These are phyloP conservation scores for Aegilops umbellulata DNA, from an alignment of 176 grass and related monocot species.

Conservation along the genomic window DNA sequence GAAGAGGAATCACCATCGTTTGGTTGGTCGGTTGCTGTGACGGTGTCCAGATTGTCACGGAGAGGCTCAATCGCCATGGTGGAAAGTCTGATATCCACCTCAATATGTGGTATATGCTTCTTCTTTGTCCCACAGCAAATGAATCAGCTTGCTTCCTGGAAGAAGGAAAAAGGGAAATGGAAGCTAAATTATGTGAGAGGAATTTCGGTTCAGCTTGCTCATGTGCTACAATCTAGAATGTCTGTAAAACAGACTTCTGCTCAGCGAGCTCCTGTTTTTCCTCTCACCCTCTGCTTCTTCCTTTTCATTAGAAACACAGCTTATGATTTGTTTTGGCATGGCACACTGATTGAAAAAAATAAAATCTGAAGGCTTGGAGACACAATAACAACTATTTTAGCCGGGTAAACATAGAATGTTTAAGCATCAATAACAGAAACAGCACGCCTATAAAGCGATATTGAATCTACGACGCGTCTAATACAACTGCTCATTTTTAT, in stretches of 20 bases:
- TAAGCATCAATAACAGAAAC: neutral
- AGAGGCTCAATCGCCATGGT: constrained; percentile 17
- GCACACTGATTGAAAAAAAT: no score
- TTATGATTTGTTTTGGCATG: neutral
- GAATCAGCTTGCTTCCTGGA: neutral
- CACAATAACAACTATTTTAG: no score
- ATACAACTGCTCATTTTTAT: neutral
- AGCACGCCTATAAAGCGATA: neutral
- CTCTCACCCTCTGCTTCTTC: neutral
- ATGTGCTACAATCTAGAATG: neutral
- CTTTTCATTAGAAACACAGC: neutral
- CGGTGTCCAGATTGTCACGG: neutral
- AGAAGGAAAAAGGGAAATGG: neutral
- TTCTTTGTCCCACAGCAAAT: neutral
- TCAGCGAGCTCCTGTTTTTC: no score
- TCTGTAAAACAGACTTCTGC: neutral
- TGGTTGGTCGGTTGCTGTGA: neutral
- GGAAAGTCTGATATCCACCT: neutral
- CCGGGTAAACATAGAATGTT: neutral
- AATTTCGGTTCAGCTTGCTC: neutral
- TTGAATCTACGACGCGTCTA: neutral
- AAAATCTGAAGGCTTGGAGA: neutral
- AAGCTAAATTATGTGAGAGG: neutral
- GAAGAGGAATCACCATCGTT: neutral
- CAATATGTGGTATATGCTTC: neutral